Evolutionary conservation across 2,329 filamentous ascomycete genomes (phyloP).

Genomic region (Pyrenophora tritici-repentis): DNA sequence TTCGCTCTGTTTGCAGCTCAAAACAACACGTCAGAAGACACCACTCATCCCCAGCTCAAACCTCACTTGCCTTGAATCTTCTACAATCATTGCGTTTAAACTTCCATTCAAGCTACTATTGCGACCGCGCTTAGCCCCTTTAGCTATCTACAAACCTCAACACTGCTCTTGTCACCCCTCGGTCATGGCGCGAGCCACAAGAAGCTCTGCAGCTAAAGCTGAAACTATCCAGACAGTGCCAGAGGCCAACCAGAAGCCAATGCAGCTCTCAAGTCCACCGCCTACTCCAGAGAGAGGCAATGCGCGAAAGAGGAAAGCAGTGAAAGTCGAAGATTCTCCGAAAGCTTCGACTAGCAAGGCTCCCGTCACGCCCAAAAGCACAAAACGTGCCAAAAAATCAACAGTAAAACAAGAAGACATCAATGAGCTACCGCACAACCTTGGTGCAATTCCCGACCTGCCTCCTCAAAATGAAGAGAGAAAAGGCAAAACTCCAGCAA

Average conservation of each 20-base stretch:
- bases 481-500: conserved; percentile 11
- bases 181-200: conserved; percentile 40
- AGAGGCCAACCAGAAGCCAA: conserved; percentile 26
- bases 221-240: conserved; percentile 13
- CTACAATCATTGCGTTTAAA: not conserved
- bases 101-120: conserved; percentile 18
- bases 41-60: not conserved
- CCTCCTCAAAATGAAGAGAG: conserved; percentile 13
- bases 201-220: conserved; percentile 31
- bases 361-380: conserved; percentile 26
- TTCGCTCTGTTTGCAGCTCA: not conserved
- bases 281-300: conserved; percentile 44
- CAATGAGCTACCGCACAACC: conserved; percentile 61
- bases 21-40: not conserved
- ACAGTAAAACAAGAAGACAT: conserved; percentile 48
- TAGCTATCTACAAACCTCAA: too few relatives aligned
- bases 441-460: conserved; percentile 48
- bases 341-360: conserved; percentile 7
- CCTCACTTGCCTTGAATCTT: not conserved
- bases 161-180: too few relatives aligned
- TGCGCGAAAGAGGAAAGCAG: conserved; percentile 32
- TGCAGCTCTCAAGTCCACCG: conserved; percentile 52
- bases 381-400: conserved; percentile 46
- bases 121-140: conserved; percentile 1
- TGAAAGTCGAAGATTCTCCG: conserved; percentile 26